Evolutionary conservation across 2,329 filamentous ascomycete genomes (phyloP).

Genomic region (Talaromyces sp.): DNA sequence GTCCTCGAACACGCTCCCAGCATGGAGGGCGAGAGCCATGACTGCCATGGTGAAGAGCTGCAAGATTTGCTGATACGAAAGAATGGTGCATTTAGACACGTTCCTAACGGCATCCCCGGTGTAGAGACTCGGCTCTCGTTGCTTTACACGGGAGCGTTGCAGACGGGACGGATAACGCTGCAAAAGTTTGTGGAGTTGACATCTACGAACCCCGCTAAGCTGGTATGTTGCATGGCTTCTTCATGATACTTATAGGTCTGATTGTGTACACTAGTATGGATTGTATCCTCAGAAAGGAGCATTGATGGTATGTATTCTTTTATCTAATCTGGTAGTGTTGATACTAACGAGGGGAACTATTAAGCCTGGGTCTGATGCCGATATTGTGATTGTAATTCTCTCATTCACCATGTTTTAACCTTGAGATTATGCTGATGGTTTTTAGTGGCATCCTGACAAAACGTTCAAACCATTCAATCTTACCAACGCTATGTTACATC

Average conservation of each 20-base stretch:
- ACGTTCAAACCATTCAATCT: constrained; percentile 27
- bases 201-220: constrained; percentile 42
- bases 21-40: background rate
- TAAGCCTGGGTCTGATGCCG: constrained; percentile 40
- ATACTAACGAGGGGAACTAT: background rate
- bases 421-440: background rate
- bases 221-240: constrained; percentile 19
- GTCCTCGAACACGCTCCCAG: constrained; percentile 44
- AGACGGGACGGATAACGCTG: constrained; percentile 29
- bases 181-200: constrained; percentile 46
- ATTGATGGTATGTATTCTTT: constrained; percentile 25
- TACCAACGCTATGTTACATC: constrained; percentile 35
- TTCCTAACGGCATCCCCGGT: constrained; percentile 42
- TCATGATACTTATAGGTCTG: background rate
- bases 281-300: constrained; percentile 39
- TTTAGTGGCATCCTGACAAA: constrained; percentile 33
- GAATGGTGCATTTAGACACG: constrained; percentile 50
- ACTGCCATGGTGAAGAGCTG: background rate
- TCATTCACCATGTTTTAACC: background rate
- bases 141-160: constrained; percentile 23
- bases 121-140: constrained; percentile 40
- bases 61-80: background rate
- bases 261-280: constrained; percentile 30
- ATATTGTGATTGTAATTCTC: constrained; percentile 35
- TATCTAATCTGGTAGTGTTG: background rate